Evolutionary conservation across 441 rosid species (phyloP).

Genomic region (Geranium incanum): DNA sequence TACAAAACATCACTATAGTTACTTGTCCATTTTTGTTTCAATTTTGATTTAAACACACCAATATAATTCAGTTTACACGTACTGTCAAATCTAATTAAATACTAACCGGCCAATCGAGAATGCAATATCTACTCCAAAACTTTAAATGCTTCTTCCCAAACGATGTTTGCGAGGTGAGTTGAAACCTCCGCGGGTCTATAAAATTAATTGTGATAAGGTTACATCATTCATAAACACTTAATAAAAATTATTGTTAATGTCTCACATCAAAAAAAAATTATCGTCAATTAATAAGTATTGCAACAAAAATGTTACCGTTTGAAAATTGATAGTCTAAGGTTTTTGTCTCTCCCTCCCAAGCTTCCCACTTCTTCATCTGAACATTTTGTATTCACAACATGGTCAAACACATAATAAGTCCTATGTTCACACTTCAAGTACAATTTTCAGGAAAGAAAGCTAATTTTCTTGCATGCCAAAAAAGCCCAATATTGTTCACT

Average conservation of each 20-base stretch:
- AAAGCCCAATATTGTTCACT: no score
- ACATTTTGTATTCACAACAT: no score
- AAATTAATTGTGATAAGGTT: not conserved
- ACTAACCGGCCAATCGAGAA: conserved; percentile 46
- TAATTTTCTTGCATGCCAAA: not conserved
- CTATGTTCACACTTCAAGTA: conserved; percentile 11
- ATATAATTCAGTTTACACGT: not conserved
- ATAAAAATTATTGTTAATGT: no score
- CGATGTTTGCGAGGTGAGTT: conserved; percentile 46
- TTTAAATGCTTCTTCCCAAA: conserved; percentile 45
- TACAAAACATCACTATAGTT: conserved; percentile 12
- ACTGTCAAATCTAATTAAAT: not conserved
- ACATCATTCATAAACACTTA: not conserved
- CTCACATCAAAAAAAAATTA: no score
- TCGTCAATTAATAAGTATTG: no score
- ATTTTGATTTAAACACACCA: no score
- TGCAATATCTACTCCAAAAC: conserved; percentile 33
- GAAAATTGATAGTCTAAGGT: conserved; percentile 37
- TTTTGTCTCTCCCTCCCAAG: conserved; percentile 49
- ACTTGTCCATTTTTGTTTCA: no score
- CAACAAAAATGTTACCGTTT: conserved; percentile 25
- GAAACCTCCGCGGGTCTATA: conserved; percentile 47
- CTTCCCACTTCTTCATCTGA: conserved; percentile 44
- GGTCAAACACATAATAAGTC: conserved; percentile 18
- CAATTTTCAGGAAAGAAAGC: not conserved